Percentiles rank a stretch among this genome's conserved stretches.
These are phyloP conservation scores for Epicoccum nigrum DNA, from an alignment of 2,329 filamentous ascomycete genomes.

Conservation along the genomic window DNA sequence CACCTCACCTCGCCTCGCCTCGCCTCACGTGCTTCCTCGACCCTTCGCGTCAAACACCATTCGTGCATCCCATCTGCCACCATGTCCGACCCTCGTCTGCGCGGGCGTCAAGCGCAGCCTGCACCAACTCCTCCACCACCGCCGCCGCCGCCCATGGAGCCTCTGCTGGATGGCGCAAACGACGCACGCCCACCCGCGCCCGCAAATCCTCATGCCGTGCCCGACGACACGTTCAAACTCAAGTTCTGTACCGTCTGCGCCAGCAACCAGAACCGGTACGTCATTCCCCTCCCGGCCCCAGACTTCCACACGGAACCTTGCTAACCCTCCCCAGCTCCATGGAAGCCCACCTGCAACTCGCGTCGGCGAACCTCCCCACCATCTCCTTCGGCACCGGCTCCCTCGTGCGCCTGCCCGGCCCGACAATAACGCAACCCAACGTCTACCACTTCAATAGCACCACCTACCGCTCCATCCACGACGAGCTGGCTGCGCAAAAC, in stretches of 20 bases:
- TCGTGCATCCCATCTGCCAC: neutral
- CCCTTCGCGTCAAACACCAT: neutral
- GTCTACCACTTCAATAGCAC: conserved; percentile 98
- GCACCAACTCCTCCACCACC: conserved; percentile 60
- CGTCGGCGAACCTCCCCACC: conserved; percentile 84
- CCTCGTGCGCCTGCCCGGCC: conserved; percentile 89
- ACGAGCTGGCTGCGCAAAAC: conserved; percentile 86
- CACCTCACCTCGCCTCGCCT: neutral
- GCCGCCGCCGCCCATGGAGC: conserved; percentile 48
- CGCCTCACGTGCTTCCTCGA: neutral
- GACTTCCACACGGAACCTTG: neutral
- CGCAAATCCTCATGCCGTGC: conserved; percentile 31
- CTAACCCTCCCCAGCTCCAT: conserved; percentile 70
- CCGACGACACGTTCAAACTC: conserved; percentile 74
- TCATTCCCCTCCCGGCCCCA: neutral
- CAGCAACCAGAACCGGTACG: conserved; percentile 93
- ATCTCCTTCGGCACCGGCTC: conserved; percentile 98
- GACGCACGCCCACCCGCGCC: conserved; percentile 32
- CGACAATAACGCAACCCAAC: conserved; percentile 89
- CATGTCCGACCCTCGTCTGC: conserved; percentile 58
- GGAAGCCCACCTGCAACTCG: conserved; percentile 96
- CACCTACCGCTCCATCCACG: conserved; percentile 93
- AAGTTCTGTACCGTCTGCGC: conserved; percentile 99
- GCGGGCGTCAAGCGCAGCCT: conserved; percentile 51
- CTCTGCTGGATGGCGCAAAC: conserved; percentile 41